A percentile compares a stretch with the other conserved stretches of the same genome.
These are phyloP conservation scores for Phylloporus arenicola DNA, from an alignment of 768 basidiomycete genomes.

Conservation along the genomic window DNA sequence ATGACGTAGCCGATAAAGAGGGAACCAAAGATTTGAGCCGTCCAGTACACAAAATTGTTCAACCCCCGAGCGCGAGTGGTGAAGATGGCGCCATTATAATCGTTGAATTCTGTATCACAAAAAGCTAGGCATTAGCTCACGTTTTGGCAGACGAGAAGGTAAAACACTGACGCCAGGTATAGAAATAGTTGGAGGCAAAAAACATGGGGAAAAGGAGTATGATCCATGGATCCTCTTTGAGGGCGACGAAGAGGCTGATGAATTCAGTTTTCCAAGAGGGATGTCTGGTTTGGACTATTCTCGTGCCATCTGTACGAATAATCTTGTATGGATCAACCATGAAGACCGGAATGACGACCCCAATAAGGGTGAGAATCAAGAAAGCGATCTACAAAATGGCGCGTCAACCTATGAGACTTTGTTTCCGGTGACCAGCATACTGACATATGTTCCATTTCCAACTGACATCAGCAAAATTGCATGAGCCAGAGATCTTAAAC, in stretches of 20 bases:
- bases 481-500: not conserved
- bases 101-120: conserved; percentile 62
- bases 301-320: conserved; percentile 70
- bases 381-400: conserved; percentile 57
- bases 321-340: conserved; percentile 73
- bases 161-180: conserved; percentile 64
- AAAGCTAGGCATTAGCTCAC: not conserved
- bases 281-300: conserved; percentile 52
- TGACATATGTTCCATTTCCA: conserved; percentile 75
- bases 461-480: conserved; percentile 33
- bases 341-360: conserved; percentile 55
- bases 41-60: conserved; percentile 79
- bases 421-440: conserved; percentile 33
- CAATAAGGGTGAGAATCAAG: conserved; percentile 64
- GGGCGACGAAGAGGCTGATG: conserved; percentile 57
- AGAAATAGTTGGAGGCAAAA: conserved; percentile 79
- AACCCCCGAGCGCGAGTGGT: conserved; percentile 74
- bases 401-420: not conserved
- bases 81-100: conserved; percentile 73
- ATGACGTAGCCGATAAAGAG: conserved; percentile 59
- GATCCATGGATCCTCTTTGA: conserved; percentile 68
- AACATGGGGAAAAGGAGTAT: conserved; percentile 82
- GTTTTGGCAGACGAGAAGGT: not conserved
- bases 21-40: conserved; percentile 71
- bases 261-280: conserved; percentile 77